These are phyloP conservation scores for Corylus avellana DNA, from an alignment of 306 rosid genomes.

Conservation along the genomic window DNA sequence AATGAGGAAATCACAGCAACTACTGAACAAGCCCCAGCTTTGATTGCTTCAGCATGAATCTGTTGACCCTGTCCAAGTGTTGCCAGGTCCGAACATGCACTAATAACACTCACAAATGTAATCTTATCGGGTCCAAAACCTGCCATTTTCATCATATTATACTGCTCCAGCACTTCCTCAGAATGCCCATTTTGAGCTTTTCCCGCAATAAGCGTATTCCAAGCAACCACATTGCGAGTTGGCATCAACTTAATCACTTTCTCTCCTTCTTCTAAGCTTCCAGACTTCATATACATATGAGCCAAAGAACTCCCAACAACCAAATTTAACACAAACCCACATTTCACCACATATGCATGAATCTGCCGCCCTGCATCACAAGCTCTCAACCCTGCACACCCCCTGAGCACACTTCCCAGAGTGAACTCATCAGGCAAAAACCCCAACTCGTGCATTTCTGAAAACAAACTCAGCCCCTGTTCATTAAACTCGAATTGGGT, in stretches of 20 bases:
- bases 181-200: slow-evolving; percentile 68
- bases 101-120: slow-evolving; percentile 72
- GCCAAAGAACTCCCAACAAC: slow-evolving; percentile 86
- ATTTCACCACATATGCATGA: slow-evolving; percentile 72
- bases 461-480: slow-evolving; percentile 57
- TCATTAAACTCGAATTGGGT: slow-evolving; percentile 66
- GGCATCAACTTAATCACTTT: slow-evolving; percentile 66
- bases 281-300: slow-evolving; percentile 90
- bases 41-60: slow-evolving; percentile 78
- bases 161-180: slow-evolving; percentile 66
- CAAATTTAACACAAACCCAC: slow-evolving; percentile 67
- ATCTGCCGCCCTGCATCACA: slow-evolving; percentile 59
- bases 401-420: slow-evolving; percentile 78
- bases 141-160: slow-evolving; percentile 64
- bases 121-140: slow-evolving; percentile 78
- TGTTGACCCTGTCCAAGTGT: slow-evolving; percentile 89
- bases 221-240: slow-evolving; percentile 68
- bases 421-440: slow-evolving; percentile 76
- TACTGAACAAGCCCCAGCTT: slow-evolving; percentile 66
- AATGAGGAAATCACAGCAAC: slow-evolving; percentile 67
- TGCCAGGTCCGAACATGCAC: slow-evolving; percentile 73
- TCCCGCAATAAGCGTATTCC: slow-evolving; percentile 95
- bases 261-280: slow-evolving; percentile 73
- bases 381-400: slow-evolving; percentile 76
- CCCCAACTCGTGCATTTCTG: slow-evolving; percentile 59